Evolutionary conservation across 768 basidiomycete species (phyloP), one percentile per base, ranked within the genome.

Genomic region (Tylopilus vinaceipallidus): DNA sequence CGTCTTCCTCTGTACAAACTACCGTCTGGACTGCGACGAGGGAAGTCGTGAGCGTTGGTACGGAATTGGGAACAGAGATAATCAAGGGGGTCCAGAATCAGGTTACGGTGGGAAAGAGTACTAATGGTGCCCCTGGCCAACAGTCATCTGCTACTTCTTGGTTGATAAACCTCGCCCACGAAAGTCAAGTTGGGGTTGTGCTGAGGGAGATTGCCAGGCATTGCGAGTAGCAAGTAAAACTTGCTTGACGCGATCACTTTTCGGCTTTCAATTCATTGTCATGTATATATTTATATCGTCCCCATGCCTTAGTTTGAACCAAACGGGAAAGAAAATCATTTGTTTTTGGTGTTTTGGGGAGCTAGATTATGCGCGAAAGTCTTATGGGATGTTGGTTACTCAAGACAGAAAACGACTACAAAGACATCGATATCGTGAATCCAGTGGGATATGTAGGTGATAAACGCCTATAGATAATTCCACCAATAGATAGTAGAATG

Each of bases 131-230:
- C 20, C 16, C 29, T 40, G 43, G 29, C 23, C 35, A 49, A 56
- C 57, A 59, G 55, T 49, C 42, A 45, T 38, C 43, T 61, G 29
- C 50, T 54, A 24, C 47, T 39, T 47, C 66, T 55, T 60, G 61
- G 66, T 24, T 67, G 17, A 59, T 37, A 40, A 50, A 47, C 33
- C 47, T 65, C 32, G 52, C 54, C 37, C 53, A 68, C 16, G 66
- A 63, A 50, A 66, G 59, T 34, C 56, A 45, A 10, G 53, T 49
- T 22, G 61, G 58, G 27, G 55, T 53, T 16, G 56, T 67, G 22
- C n/a, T 65, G 47, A 55, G 46, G 52, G 57, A 61, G 50, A 54
- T 56, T 23, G 52, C 53, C 23, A 42, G 41, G 33, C 29, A 29
- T 19, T 12, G 53, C 14, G 19, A n/a, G 32, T 39, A n/a, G 33